Evolutionary conservation across 2,329 filamentous ascomycete genomes (phyloP).

Genomic region (Rutstroemia sp.): DNA sequence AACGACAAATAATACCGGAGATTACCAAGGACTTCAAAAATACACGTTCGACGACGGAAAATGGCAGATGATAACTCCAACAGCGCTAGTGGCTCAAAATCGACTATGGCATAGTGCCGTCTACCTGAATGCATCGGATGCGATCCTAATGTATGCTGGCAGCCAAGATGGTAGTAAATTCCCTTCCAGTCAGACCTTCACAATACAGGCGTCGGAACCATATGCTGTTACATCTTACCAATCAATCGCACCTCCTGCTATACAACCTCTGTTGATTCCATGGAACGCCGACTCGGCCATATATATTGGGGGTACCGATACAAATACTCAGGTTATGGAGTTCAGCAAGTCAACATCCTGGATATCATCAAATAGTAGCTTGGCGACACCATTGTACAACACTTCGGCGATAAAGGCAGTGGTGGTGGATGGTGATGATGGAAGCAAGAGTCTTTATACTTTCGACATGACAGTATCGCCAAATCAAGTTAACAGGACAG

Average conservation of each 20-base stretch:
- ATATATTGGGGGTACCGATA: slow-evolving; percentile 64
- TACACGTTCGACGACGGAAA: slow-evolving; percentile 48
- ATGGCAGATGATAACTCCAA: slow-evolving; percentile 50
- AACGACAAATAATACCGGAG: slow-evolving; percentile 35
- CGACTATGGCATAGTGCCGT: slow-evolving; percentile 67
- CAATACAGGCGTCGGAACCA: slow-evolving; percentile 59
- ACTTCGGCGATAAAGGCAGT: slow-evolving; percentile 53
- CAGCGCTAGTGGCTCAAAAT: slow-evolving; percentile 40
- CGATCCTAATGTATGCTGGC: slow-evolving; percentile 77
- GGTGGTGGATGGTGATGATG: slow-evolving; percentile 65
- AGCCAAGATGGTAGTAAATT: slow-evolving; percentile 50
- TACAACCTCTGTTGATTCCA: slow-evolving; percentile 63
- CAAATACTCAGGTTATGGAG: slow-evolving; percentile 62
- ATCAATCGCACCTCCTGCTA: slow-evolving; percentile 53
- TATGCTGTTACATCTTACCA: slow-evolving; percentile 54
- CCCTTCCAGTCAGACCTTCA: slow-evolving; percentile 67
- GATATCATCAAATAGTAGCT: slow-evolving; percentile 56
- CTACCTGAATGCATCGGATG: slow-evolving; percentile 63
- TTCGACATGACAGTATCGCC: slow-evolving; percentile 71
- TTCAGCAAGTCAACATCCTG: slow-evolving; percentile 61
- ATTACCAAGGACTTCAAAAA: slow-evolving; percentile 69
- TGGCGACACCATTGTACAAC: slow-evolving; percentile 54
- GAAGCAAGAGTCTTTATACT: slow-evolving; percentile 68
- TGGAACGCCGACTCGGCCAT: slow-evolving; percentile 67
- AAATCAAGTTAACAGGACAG: slow-evolving; percentile 64